Base-by-base conservation (phyloP, 2,329 filamentous ascomycete species). In the Colletotrichum acutatum region DNA sequence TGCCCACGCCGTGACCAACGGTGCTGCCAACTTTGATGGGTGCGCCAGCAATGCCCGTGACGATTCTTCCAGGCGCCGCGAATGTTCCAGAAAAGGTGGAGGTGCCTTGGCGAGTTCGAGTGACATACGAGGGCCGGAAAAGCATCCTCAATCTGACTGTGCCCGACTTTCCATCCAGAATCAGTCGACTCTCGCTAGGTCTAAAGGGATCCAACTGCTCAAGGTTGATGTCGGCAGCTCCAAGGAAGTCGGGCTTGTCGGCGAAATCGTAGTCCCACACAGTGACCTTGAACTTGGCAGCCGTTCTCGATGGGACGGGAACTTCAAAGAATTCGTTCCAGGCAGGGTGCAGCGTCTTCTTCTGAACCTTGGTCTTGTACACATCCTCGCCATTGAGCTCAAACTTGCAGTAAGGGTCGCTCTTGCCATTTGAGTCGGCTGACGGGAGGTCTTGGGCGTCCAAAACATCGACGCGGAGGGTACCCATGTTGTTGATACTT, bases 401-500 rank as follows among this genome's bases (percentile, higher is more conserved):
- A 81, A 99, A 99, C 80, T 96, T 96, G 89, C 94, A 97, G 86
- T 96, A 99, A 5, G 97, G 97, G 79, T 99, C 97, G 78, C 95
- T 98, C 88, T 93, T 98, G 77, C 97, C 97, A 80, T 99, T 99
- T 42, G 95, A 92, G 79, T 99, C 97, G 32, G 96, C 96, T 1
- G 97, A 92, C 8, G 97, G 97, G n/a, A 99, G 89, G 72, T 98
- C 92, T 9, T 90, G 86, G 22, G 92, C 97, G 81, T 98, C 95
- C 49, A 98, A 86, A 22, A 99, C 89, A 78, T 98, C 95, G n/a
- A 99, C 94, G 24, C 95, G 94, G 26, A 99, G 91, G 71, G 92
- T 95, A 72, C 97, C 97, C 91, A 98, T 97, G 84, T 99, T 99
- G 90, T 98, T 98, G 87, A 99, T 98, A 79, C 95, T 98, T 84